A percentile compares a stretch with the other conserved stretches of the same genome.
These are phyloP conservation scores for Lipomyces starkeyi DNA, from an alignment of 805 yeast species.

Conservation along the genomic window DNA sequence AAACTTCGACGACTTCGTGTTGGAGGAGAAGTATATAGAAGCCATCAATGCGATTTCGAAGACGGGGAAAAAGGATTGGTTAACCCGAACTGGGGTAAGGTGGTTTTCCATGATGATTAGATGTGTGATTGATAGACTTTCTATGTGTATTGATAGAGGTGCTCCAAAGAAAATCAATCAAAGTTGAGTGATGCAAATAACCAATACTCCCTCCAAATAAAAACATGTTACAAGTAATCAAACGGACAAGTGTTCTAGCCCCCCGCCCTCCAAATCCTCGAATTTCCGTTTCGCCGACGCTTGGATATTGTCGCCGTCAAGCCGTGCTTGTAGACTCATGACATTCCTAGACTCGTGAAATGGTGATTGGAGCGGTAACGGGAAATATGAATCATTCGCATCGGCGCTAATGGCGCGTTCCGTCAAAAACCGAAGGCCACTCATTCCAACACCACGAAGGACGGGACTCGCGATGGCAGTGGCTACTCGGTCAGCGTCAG, in stretches of 20 bases:
- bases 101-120: constrained; percentile 36
- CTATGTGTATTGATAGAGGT: too few species aligned
- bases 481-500: neutral
- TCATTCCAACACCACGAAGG: constrained; percentile 13
- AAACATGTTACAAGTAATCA: neutral
- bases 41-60: constrained; percentile 41
- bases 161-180: too few species aligned
- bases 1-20: constrained; percentile 50
- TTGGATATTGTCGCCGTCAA: neutral
- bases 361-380: constrained; percentile 28
- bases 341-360: constrained; percentile 20
- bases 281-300: neutral
- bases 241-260: neutral
- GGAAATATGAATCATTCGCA: neutral
- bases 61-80: constrained; percentile 30
- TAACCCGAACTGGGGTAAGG: constrained; percentile 36
- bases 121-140: neutral
- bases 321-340: neutral
- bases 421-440: constrained; percentile 23
- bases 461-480: constrained; percentile 7
- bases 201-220: neutral
- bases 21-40: constrained; percentile 53
- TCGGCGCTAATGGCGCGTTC: constrained; percentile 4
- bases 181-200: neutral
- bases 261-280: neutral